Percentiles rank a stretch among this genome's conserved stretches.
phyloP scores from a whole-genome alignment of 192 early-diverging fungal genomes.

The Dissophora ornata region DNA sequence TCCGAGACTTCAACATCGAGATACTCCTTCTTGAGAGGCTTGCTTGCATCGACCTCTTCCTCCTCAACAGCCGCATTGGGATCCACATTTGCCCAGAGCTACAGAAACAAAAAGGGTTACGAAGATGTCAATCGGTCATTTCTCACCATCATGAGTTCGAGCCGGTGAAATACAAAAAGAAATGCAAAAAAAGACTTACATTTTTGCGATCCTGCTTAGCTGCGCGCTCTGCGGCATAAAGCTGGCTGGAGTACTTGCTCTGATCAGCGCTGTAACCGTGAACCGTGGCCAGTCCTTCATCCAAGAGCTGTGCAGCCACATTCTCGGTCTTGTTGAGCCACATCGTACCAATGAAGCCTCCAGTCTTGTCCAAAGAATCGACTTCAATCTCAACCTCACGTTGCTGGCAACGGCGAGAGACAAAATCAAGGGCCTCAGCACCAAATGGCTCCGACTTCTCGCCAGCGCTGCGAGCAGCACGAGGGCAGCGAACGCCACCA shows the following conservation, averaged over 20 bases:
- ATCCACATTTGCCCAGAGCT: constrained; percentile 57
- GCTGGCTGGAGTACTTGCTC: constrained; percentile 71
- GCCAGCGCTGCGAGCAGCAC: constrained; percentile 71
- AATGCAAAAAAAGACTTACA: constrained; percentile 67
- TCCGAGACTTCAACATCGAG: constrained; percentile 80
- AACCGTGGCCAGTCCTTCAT: constrained; percentile 84
- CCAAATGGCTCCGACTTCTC: constrained; percentile 91
- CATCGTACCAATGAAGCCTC: constrained; percentile 92
- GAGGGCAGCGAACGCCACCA: constrained; percentile 85
- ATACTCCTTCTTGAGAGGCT: constrained; percentile 74
- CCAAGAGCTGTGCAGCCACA: constrained; percentile 78
- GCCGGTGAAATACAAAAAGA: no score
- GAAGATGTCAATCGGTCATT: not conserved
- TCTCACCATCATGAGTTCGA: no score
- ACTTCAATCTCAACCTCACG: constrained; percentile 93
- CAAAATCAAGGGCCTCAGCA: constrained; percentile 81
- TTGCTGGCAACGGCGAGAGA: constrained; percentile 76
- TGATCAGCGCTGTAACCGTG: constrained; percentile 90
- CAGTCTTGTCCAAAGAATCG: constrained; percentile 90
- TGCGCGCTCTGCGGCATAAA: constrained; percentile 81
- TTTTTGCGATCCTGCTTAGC: constrained; percentile 78
- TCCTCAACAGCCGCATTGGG: constrained; percentile 60
- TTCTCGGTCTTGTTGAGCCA: constrained; percentile 75
- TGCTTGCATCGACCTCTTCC: constrained; percentile 54
- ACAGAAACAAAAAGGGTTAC: constrained; percentile 33